Conservation (phyloP, 2,329 filamentous ascomycete genomes). For the Beauveria brongniartii region DNA sequence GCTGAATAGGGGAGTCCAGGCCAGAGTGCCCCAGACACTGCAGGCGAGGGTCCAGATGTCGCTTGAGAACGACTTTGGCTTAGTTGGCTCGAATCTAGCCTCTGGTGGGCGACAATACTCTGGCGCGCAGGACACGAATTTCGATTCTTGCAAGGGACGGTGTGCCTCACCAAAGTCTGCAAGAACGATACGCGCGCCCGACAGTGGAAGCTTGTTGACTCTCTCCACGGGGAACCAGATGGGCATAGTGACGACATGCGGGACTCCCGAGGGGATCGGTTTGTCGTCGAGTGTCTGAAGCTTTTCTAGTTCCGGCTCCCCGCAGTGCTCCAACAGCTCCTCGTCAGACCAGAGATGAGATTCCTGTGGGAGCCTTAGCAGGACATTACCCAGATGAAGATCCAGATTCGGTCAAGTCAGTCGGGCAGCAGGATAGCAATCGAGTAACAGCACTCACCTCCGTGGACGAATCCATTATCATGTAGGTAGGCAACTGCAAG, state of each 20-base stretch:
- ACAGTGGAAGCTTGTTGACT: slow-evolving; percentile 8
- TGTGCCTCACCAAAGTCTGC: slow-evolving; percentile 28
- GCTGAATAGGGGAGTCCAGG: slow-evolving; percentile 17
- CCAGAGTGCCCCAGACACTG: slow-evolving; percentile 18
- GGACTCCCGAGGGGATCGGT: neutral
- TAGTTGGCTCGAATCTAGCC: neutral
- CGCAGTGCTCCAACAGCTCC: slow-evolving; percentile 23
- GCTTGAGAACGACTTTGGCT: slow-evolving; percentile 5
- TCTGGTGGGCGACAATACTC: slow-evolving; percentile 8
- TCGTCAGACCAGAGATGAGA: slow-evolving; percentile 21
- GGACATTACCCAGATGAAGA: slow-evolving; percentile 19
- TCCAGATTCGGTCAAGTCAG: neutral
- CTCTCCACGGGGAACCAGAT: neutral
- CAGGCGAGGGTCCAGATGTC: slow-evolving; percentile 17
- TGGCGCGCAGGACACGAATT: slow-evolving; percentile 15
- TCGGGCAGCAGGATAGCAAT: neutral
- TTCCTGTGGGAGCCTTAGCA: slow-evolving; percentile 8
- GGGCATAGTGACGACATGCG: neutral
- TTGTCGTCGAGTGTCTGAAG: slow-evolving; percentile 18
- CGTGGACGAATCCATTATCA: slow-evolving; percentile 15
- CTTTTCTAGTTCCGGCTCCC: slow-evolving; percentile 22
- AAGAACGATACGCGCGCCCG: slow-evolving; percentile 22
- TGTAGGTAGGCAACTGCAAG: slow-evolving; percentile 20
- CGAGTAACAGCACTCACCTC: neutral
- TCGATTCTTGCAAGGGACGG: slow-evolving; percentile 15